Base-by-base conservation (phyloP, 2,329 filamentous ascomycete species). In the Juglanconis sp. region DNA sequence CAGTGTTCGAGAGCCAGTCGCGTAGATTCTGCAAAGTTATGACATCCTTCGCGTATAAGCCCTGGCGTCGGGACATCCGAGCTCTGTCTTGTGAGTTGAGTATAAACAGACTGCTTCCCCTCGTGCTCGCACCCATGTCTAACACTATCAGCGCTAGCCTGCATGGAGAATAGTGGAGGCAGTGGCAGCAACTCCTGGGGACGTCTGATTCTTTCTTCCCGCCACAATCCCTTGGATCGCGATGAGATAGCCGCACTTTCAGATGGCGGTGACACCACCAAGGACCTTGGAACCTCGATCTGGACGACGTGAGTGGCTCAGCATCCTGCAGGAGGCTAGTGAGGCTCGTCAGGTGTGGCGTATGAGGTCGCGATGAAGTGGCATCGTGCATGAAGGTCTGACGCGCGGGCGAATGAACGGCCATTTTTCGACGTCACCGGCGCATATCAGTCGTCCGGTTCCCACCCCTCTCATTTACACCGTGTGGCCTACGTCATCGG, bases 321-420 rank as follows among this genome's bases (percentile, higher is more conserved):
- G 5, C n/a, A 40, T 4, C 3, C 30, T 60, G 58, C 53, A 55
- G 56, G 53, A 56, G 17, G 31, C 40, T 36, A 35, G 57, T 42
- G 53, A 56, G 17, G 31, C 40, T 36, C 46, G 57, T 42, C 13
- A 53, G 49, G 52, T 60, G 58, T 60, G 58, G 58, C 58, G 58
- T 56, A 40, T 56, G 58, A 52, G 53, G 32, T 54, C 57, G 57
- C 44, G 57, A 53, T 55, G 57, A 34, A 46, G 31, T 53, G 4
- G 13, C 52, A 56, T 56, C 52, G 40, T 57, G 58, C 58, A 60
- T 60, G 49, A 57, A 48, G 53, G 32, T 48, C 36, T 53, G 40
- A n/a, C 34, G 24, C 24, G 24, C 24, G 49, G n/a, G 49, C 58
- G 53, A 60, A 60, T 60, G 53, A 60, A 49, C 38, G 48, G n/a